phyloP scores from a whole-genome alignment of 257 asterid species.

The Osmanthus fragrans region DNA sequence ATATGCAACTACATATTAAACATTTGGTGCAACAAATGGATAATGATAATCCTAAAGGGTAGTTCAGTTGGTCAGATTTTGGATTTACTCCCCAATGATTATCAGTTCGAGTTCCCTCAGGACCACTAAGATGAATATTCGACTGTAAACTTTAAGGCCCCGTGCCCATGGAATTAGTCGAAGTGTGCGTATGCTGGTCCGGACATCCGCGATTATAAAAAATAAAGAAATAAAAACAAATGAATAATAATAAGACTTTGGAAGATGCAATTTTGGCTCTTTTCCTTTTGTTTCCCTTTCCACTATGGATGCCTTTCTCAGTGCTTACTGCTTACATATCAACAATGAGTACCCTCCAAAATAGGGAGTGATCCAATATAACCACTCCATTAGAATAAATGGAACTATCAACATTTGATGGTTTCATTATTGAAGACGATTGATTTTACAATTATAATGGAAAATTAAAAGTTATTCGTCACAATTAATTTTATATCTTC shows the following conservation, averaged over 20 bases:
- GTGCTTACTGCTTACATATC: slow-evolving; percentile 32
- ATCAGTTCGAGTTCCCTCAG: no score
- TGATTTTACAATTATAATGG: not conserved
- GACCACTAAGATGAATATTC: no score
- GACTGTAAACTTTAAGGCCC: no score
- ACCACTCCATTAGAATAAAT: not conserved
- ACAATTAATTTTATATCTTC: no score
- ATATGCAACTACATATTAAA: slow-evolving; percentile 27
- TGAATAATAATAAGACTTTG: not conserved
- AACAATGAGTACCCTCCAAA: slow-evolving; percentile 46
- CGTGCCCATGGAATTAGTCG: no score
- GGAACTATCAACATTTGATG: not conserved
- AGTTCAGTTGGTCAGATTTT: no score
- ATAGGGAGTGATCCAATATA: not conserved
- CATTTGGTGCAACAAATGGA: slow-evolving; percentile 6
- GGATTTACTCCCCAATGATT: no score
- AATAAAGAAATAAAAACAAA: no score
- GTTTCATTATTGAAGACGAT: not conserved
- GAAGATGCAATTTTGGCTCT: slow-evolving; percentile 30
- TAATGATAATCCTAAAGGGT: not conserved
- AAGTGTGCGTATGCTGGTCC: no score
- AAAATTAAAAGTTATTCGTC: no score
- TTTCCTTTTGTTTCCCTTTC: slow-evolving; percentile 31
- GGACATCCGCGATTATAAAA: no score
- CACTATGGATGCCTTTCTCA: slow-evolving; percentile 9